A percentile compares a stretch with the other conserved stretches of the same genome.
Conservation (phyloP, 139 green algal genomes). For the Pleodorina starrii region DNA sequence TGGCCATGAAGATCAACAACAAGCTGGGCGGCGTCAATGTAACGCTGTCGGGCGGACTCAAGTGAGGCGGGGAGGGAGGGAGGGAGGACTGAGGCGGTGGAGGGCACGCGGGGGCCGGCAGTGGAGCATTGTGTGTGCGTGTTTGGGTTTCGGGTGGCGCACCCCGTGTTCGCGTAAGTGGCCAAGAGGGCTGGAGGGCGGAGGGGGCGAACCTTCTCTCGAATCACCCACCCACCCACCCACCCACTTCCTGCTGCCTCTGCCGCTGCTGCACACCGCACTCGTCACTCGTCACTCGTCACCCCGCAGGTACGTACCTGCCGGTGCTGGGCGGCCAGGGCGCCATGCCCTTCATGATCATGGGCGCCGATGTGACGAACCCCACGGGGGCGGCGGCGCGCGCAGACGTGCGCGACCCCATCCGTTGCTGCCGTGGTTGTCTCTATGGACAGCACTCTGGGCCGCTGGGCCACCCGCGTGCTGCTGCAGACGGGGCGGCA, state of each 20-base stretch:
- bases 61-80: neutral
- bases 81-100: neutral
- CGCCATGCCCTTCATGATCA: conserved; percentile 47
- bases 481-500: conserved; percentile 53
- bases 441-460: conserved; percentile 40
- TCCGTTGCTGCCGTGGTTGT: conserved; percentile 56
- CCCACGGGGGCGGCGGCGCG: conserved; percentile 18
- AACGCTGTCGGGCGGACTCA: conserved; percentile 19
- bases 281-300: no score
- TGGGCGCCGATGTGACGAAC: conserved; percentile 63
- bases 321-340: conserved; percentile 34
- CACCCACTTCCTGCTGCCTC: no score
- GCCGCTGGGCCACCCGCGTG: conserved; percentile 36
- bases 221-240: no score
- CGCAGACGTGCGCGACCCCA: neutral
- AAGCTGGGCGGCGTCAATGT: conserved; percentile 86
- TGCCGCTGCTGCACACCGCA: no score
- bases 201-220: no score
- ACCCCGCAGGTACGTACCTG: conserved; percentile 27
- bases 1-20: conserved; percentile 85
- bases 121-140: no score
- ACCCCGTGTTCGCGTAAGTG: no score
- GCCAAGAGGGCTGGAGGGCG: no score
- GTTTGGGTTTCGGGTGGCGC: no score
- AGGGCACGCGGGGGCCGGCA: no score